Evolutionary conservation across 2,329 filamentous ascomycete genomes (phyloP).

Genomic region (Sarocladium brachiariae): DNA sequence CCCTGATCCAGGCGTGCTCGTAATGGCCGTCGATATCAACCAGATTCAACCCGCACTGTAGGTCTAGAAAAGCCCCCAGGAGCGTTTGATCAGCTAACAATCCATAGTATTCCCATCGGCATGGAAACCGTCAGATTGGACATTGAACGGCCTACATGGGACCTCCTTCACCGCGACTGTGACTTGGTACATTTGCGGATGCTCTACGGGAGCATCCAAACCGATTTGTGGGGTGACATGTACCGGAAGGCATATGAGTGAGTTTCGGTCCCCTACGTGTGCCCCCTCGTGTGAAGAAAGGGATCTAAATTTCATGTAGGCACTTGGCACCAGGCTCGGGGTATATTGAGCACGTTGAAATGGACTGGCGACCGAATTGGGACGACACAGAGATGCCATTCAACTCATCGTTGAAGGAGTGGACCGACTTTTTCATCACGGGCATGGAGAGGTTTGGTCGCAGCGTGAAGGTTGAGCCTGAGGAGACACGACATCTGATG

Average conservation of each 20-base stretch:
- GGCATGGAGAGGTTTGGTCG: slow-evolving; percentile 60
- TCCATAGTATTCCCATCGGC: slow-evolving; percentile 61
- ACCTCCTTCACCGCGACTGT: slow-evolving; percentile 42
- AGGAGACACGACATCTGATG: slow-evolving; percentile 51
- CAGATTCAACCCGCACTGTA: slow-evolving; percentile 33
- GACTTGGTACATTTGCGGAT: slow-evolving; percentile 80
- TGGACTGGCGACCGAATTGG: slow-evolving; percentile 72
- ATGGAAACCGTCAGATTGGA: slow-evolving; percentile 53
- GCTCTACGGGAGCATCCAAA: slow-evolving; percentile 68
- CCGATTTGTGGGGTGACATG: slow-evolving; percentile 59
- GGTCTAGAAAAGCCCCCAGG: slow-evolving; percentile 11
- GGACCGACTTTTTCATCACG: slow-evolving; percentile 62
- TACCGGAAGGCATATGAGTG: slow-evolving; percentile 66
- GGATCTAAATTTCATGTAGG: slow-evolving; percentile 41
- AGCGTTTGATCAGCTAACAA: slow-evolving; percentile 14
- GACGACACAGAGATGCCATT: slow-evolving; percentile 54
- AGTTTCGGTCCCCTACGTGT: slow-evolving; percentile 21
- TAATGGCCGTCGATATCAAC: slow-evolving; percentile 34
- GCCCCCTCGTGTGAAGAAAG: not conserved
- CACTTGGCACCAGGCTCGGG: slow-evolving; percentile 72
- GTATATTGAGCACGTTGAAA: slow-evolving; percentile 79
- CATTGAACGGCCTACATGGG: slow-evolving; percentile 67
- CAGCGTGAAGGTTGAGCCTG: slow-evolving; percentile 52
- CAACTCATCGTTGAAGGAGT: slow-evolving; percentile 54
- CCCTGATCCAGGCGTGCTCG: slow-evolving; percentile 19